Evolutionary conservation across 192 early-diverging fungal genomes (phyloP).

Genomic region (Gaertneriomyces semiglobifer): DNA sequence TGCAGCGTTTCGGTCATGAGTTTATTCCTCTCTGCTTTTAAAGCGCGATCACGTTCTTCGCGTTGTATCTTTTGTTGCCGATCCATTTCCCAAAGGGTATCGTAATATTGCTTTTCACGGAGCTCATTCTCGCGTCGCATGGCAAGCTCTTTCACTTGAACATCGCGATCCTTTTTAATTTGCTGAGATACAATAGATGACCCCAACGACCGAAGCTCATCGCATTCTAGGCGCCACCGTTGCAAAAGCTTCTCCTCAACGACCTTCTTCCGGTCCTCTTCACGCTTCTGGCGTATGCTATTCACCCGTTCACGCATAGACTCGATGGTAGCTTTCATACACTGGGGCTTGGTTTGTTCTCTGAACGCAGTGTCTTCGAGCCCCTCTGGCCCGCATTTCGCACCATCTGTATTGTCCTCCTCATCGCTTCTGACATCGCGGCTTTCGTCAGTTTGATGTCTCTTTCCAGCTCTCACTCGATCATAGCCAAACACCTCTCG

Average conservation of each 20-base stretch:
- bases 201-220: constrained; percentile 50
- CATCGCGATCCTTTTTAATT: constrained; percentile 38
- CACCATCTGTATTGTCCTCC: constrained; percentile 34
- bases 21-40: constrained; percentile 33
- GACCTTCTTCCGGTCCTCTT: constrained; percentile 45
- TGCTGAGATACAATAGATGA: constrained; percentile 36
- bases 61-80: constrained; percentile 47
- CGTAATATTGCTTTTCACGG: constrained; percentile 50
- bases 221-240: constrained; percentile 51
- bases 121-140: constrained; percentile 18
- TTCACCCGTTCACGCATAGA: constrained; percentile 41
- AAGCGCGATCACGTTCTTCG: constrained; percentile 38
- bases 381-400: constrained; percentile 35
- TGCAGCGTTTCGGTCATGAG: constrained; percentile 38
- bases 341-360: constrained; percentile 29
- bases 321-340: constrained; percentile 35
- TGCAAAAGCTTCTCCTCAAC: constrained; percentile 50
- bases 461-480: constrained; percentile 30
- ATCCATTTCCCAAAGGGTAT: constrained; percentile 52
- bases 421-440: neutral
- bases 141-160: constrained; percentile 43
- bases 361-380: constrained; percentile 25
- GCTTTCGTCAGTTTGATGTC: neutral
- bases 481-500: constrained; percentile 30
- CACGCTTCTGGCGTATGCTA: constrained; percentile 40